These are phyloP conservation scores for Periconia digitata DNA, from an alignment of 2,329 filamentous ascomycete genomes.

Conservation along the genomic window DNA sequence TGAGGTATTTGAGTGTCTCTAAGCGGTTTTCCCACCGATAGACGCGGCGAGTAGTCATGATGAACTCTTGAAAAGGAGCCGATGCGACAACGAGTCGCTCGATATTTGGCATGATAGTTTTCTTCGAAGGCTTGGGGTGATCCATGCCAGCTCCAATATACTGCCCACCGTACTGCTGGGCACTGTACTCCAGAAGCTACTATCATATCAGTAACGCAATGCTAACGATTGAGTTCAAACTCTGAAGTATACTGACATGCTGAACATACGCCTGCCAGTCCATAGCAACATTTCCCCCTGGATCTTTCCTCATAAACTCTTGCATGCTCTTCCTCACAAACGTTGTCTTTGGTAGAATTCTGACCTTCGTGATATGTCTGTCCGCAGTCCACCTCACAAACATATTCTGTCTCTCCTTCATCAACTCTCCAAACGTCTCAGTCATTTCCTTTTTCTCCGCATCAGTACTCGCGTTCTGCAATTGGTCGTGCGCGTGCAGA, in stretches of 20 bases:
- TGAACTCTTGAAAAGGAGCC: constrained; percentile 37
- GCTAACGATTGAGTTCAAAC: too few relatives aligned
- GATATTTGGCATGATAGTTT: constrained; percentile 37
- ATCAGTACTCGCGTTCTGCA: constrained; percentile 15
- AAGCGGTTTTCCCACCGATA: constrained; percentile 41
- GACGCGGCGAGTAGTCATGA: constrained; percentile 37
- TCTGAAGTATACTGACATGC: constrained; percentile 23
- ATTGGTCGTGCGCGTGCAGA: constrained; percentile 33
- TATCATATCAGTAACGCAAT: constrained; percentile 5
- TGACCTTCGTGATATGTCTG: constrained; percentile 39
- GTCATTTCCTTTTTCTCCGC: constrained; percentile 18
- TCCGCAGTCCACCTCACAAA: constrained; percentile 41
- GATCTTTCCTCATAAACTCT: constrained; percentile 27
- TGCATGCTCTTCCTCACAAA: constrained; percentile 18
- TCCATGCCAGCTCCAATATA: constrained; percentile 40
- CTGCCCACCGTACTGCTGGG: constrained; percentile 39
- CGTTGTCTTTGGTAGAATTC: constrained; percentile 24
- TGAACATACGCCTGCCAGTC: constrained; percentile 33
- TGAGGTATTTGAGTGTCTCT: constrained; percentile 33
- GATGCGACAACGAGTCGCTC: constrained; percentile 43
- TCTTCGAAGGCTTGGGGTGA: constrained; percentile 32
- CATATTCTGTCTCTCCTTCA: constrained; percentile 33
- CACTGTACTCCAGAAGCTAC: constrained; percentile 32
- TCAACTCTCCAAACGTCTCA: constrained; percentile 19
- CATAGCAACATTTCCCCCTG: constrained; percentile 14